A percentile compares a stretch with the other conserved stretches of the same genome.
Conservation (phyloP, 2,329 filamentous ascomycete species). For the Myotisia sp. region DNA sequence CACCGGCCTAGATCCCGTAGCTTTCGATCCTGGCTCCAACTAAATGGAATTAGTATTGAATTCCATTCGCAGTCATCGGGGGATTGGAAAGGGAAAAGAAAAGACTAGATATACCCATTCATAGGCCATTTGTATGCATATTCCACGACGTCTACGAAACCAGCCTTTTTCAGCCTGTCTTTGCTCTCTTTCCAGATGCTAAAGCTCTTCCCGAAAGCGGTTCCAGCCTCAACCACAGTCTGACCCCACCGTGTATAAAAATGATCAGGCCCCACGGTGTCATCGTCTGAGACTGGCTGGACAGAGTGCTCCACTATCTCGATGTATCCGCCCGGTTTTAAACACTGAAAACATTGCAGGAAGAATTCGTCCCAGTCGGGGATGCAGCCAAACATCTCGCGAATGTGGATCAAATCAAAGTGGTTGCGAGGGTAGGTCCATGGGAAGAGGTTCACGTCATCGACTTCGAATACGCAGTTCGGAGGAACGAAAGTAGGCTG, state of each 20-base stretch:
- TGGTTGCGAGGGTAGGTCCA: constrained; percentile 27
- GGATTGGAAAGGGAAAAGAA: background rate
- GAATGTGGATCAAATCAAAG: constrained; percentile 35
- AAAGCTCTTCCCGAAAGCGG: constrained; percentile 16
- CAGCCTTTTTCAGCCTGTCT: constrained; percentile 20
- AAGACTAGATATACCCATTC: constrained; percentile 3
- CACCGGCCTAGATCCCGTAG: constrained; percentile 5
- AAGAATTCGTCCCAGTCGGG: constrained; percentile 34
- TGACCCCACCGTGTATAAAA: constrained; percentile 13
- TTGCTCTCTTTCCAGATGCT: constrained; percentile 16
- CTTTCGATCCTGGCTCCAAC: constrained; percentile 26
- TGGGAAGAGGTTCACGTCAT: constrained; percentile 27
- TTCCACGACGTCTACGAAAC: constrained; percentile 34
- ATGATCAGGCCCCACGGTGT: constrained; percentile 9
- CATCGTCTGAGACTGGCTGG: constrained; percentile 15
- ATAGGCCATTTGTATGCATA: constrained; percentile 29
- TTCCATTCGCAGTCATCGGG: background rate
- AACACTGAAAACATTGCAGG: constrained; percentile 21
- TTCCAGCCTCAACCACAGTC: constrained; percentile 12
- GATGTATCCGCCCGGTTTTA: constrained; percentile 25
- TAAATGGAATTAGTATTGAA: constrained; percentile 12
- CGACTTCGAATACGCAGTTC: constrained; percentile 35
- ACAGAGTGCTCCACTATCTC: constrained; percentile 22
- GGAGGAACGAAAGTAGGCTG: constrained; percentile 34
- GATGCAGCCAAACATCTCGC: constrained; percentile 33